Base-by-base conservation (phyloP, 2,329 filamentous ascomycete species). In the Phialophora macrospora region DNA sequence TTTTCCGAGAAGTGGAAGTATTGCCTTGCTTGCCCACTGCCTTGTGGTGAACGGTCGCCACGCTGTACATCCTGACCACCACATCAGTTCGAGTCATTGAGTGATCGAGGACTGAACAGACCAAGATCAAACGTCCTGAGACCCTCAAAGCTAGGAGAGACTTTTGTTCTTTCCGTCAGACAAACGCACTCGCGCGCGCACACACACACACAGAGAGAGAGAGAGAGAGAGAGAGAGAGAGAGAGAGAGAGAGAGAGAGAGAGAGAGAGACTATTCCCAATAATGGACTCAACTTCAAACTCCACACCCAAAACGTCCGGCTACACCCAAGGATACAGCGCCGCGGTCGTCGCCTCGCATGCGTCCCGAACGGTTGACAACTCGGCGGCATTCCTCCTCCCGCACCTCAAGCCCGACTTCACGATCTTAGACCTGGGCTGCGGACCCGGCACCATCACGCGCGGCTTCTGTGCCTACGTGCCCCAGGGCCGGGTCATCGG, bases 361-460 rank as follows among this genome's bases (percentile, higher is more conserved):
- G 28, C 48, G 22, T 63, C 62, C 9, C 74, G 75, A 24, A 75
- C 74, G 22, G 75, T 75, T 6, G 65, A 71, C 26, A 77, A 76
- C 59, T 75, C 73, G 4, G 74, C 74, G 7, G 70, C 78, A 68
- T 83, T 77, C 64, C 72, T 80, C 1, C 68, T 79, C 1, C 74
- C 75, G 7, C 73, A 76, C 55, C 68, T 81, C 17, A 68, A 72
- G 28, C 76, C 77, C 17, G 68, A 71, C 54, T 76, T 74, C 72
- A 73, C 70, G 38, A 72, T 81, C 59, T 74, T 80, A 4, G 79
- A 80, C 63, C 72, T 81, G 11, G 79, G 79, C 22, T 80, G 78
- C 63, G 79, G 79, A 1, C 78, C 79, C 0, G 79, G 78, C 30
- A 77, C 75, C 20, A 80, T 81, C 66, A 80, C 78, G 1, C 59